Evolutionary conservation across 345 rosid genomes (phyloP).

Genomic region (Cochlearia excelsa): DNA sequence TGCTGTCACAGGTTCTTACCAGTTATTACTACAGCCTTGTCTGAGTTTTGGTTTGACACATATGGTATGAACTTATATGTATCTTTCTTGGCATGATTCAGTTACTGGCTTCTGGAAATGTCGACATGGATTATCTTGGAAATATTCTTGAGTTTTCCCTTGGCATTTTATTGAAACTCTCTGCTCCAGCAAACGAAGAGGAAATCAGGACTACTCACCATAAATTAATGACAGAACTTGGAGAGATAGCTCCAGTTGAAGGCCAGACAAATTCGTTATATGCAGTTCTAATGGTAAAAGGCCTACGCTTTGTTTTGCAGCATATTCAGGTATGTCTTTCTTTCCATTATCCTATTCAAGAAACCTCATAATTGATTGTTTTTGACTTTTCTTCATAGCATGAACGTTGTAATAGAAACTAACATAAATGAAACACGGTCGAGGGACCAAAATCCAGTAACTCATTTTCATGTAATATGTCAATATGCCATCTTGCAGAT

Average conservation of each 20-base stretch:
- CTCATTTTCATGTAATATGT: background rate
- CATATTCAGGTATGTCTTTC: conserved; percentile 67
- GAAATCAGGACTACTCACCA: conserved; percentile 53
- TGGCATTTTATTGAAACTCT: conserved; percentile 68
- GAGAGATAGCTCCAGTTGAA: conserved; percentile 48
- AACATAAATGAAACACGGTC: background rate
- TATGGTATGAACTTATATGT: conserved; percentile 17
- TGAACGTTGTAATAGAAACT: background rate
- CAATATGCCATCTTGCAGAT: conserved; percentile 39
- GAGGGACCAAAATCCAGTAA: background rate
- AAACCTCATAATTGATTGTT: background rate
- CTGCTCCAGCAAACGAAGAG: conserved; percentile 68
- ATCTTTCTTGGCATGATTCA: conserved; percentile 24
- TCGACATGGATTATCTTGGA: conserved; percentile 70
- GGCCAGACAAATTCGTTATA: conserved; percentile 44
- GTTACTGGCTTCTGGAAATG: conserved; percentile 71
- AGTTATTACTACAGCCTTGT: background rate
- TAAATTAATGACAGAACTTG: conserved; percentile 60
- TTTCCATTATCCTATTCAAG: background rate
- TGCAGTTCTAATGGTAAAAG: conserved; percentile 67
- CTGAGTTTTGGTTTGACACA: conserved; percentile 8
- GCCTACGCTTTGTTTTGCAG: conserved; percentile 78
- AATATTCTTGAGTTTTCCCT: conserved; percentile 70
- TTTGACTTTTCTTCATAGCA: background rate
- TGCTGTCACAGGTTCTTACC: conserved; percentile 61